Percentiles rank a stretch among this genome's conserved stretches.
These are phyloP conservation scores for Anastatica hierochuntica DNA, from an alignment of 345 rosid species.

Conservation along the genomic window DNA sequence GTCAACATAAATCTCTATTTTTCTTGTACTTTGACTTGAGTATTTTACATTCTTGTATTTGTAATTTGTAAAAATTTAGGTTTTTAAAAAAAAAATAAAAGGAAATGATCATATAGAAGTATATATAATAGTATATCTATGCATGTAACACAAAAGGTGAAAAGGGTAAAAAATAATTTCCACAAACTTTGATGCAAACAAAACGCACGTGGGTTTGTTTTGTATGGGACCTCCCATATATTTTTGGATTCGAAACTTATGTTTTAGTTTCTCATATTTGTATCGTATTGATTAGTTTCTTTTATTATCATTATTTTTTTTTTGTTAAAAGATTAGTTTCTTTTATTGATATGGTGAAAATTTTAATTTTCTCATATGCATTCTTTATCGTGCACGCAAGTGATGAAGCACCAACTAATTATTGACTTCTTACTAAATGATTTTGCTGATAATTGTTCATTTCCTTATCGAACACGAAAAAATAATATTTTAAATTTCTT, in stretches of 20 bases:
- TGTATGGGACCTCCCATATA: constrained; percentile 22
- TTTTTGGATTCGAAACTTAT: neutral
- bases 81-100: too few species aligned
- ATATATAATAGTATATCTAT: too few species aligned
- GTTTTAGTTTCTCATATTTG: too few species aligned
- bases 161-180: constrained; percentile 19
- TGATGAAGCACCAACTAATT: constrained; percentile 27
- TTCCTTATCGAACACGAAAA: constrained; percentile 3
- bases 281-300: too few species aligned
- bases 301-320: too few species aligned
- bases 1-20: too few species aligned
- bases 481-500: too few species aligned
- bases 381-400: constrained; percentile 32
- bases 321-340: constrained; percentile 7
- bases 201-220: constrained; percentile 49
- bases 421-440: constrained; percentile 28
- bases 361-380: constrained; percentile 1
- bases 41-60: too few species aligned
- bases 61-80: too few species aligned
- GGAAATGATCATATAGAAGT: too few species aligned
- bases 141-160: neutral
- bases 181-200: constrained; percentile 42
- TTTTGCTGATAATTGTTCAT: neutral
- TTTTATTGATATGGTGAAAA: neutral
- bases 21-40: too few species aligned